These are phyloP conservation scores for Sphaerulina populicola DNA, from an alignment of 2,329 filamentous ascomycete genomes.

Conservation along the genomic window DNA sequence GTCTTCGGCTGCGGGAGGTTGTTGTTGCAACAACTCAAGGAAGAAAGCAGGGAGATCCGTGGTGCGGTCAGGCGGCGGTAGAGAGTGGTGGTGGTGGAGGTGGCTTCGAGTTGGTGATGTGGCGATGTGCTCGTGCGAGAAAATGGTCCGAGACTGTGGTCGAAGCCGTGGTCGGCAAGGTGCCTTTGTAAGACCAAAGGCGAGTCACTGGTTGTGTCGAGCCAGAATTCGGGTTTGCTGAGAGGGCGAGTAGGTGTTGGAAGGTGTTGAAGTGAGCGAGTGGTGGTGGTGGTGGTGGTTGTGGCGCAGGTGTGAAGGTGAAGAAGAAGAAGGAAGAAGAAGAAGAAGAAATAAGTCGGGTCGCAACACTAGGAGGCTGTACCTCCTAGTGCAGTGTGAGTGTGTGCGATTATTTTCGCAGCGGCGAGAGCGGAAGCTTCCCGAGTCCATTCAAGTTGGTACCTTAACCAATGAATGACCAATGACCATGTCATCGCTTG, in stretches of 20 bases:
- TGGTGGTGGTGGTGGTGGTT: not conserved
- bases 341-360: not conserved
- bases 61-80: slow-evolving; percentile 24
- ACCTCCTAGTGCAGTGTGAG: not conserved
- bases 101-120: slow-evolving; percentile 46
- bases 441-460: too few relatives aligned
- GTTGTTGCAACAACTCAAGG: slow-evolving; percentile 37
- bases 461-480: too few relatives aligned
- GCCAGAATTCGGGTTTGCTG: slow-evolving; percentile 10
- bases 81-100: slow-evolving; percentile 39
- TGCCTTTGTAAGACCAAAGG: slow-evolving; percentile 38
- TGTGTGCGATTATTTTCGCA: not conserved
- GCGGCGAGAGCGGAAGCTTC: not conserved
- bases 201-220: slow-evolving; percentile 17
- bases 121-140: slow-evolving; percentile 36
- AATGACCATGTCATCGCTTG: too few relatives aligned
- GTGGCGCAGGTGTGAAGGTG: not conserved
- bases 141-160: slow-evolving; percentile 31
- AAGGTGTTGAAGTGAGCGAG: not conserved
- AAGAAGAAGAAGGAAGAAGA: too few relatives aligned
- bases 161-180: slow-evolving; percentile 37
- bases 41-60: slow-evolving; percentile 37
- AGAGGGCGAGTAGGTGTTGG: not conserved
- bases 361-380: too few relatives aligned
- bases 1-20: slow-evolving; percentile 44